Base-by-base conservation (phyloP, 1,284 basidiomycete species). In the Trichosporon sp. region DNA sequence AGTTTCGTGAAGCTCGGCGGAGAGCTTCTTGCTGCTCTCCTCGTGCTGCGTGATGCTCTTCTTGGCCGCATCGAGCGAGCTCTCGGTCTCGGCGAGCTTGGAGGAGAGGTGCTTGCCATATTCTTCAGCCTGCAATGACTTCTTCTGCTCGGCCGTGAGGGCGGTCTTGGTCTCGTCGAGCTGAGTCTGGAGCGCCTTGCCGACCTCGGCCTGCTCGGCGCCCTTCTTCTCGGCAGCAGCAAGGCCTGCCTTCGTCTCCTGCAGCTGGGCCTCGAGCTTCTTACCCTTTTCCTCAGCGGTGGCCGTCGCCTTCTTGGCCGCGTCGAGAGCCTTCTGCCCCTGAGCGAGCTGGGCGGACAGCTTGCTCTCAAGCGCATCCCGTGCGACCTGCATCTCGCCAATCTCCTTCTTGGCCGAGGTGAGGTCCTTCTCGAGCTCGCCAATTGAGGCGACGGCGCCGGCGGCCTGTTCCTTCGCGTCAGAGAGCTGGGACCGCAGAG, bases 201-300 rank as follows among this genome's bases (percentile, higher is more conserved):
- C 59, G 1, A 14, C 31, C 59, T 63, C 59, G 7, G 31, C 59
- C 59, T 63, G 59, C 16, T 54, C 51, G 11, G 14, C 16, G 51
- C 51, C 21, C 51, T 54, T 54, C 51, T 63, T 63, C 59, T 63
- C 31, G 35, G 35, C n/a, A 10, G 74, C 77, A 3, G 74, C 77
- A 65, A 83, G 71, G 14, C 76, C 77, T 26, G 80, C 80, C 68
- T 83, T 79, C 16, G 68, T 70, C 51, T 63, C 71, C 21, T 75
- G 75, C 4, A 77, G 74, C 63, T 79, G 77, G 16, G 72, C 65
- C 7, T 61, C 21, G 14, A 67, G 32, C 4, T 70, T 21, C 10
- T 78, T 48, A 0, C 72, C 63, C 2, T 70, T 71, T 56, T 79
- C 71, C 8, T 79, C 73, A 16, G 68, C 37, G 31, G 59, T 48